Conservation (phyloP, 2,329 filamentous ascomycete genomes). For the Verticillium zaregamsianum region DNA sequence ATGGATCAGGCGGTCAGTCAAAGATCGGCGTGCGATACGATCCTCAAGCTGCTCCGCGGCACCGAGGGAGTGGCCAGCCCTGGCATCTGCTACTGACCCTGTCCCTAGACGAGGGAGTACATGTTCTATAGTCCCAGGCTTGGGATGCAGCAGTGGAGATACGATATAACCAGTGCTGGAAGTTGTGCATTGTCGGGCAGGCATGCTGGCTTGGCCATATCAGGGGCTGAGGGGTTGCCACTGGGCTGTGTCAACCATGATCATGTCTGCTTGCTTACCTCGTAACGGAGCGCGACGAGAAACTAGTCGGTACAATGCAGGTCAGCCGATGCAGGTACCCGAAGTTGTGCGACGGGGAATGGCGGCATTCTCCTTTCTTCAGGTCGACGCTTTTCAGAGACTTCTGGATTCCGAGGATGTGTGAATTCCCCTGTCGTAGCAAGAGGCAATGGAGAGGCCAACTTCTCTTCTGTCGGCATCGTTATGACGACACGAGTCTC, state of each 20-base stretch:
- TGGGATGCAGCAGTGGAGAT: neutral
- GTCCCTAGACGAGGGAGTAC: neutral
- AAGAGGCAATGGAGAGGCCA: no score
- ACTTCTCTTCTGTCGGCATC: no score
- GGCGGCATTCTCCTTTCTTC: neutral
- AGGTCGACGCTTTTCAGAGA: neutral
- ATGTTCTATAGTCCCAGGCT: neutral
- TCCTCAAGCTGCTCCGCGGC: neutral
- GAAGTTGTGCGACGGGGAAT: neutral
- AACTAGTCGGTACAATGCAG: conserved; percentile 5
- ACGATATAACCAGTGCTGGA: neutral
- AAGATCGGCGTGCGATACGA: neutral
- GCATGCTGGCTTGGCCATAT: neutral
- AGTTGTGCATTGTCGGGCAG: neutral
- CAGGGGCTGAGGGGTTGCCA: neutral
- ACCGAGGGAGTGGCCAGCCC: neutral
- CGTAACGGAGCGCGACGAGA: neutral
- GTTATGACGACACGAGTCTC: no score
- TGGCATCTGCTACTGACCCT: neutral
- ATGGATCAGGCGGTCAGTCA: neutral
- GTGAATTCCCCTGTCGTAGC: no score
- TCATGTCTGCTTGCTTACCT: neutral
- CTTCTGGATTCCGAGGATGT: neutral
- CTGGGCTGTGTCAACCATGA: neutral
- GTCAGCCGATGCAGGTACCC: conserved; percentile 6